Evolutionary conservation across 176 grass and related monocot species (phyloP).

Genomic region (Musa acuminata): DNA sequence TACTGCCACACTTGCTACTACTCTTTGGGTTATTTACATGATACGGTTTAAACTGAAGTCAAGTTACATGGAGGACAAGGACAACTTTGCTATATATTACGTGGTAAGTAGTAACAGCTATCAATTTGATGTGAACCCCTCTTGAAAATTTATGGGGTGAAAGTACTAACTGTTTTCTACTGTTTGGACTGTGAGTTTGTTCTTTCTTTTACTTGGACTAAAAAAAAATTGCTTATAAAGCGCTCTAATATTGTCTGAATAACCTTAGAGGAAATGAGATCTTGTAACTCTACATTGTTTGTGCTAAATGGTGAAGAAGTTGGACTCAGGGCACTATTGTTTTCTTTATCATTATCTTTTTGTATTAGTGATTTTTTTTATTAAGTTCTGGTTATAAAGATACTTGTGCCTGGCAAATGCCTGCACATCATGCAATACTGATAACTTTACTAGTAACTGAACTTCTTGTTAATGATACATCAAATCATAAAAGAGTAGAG

Average conservation of each 20-base stretch:
- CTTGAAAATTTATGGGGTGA: not conserved
- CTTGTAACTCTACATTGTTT: not conserved
- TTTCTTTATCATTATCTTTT: not conserved
- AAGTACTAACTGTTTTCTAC: too few relatives aligned
- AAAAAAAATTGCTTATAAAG: too few relatives aligned
- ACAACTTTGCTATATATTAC: constrained; percentile 20
- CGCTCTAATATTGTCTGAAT: not conserved
- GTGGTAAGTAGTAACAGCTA: constrained; percentile 1
- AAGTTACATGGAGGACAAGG: constrained; percentile 22
- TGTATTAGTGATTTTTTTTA: not conserved
- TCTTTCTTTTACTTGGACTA: not conserved
- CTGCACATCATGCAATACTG: not conserved
- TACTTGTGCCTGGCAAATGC: not conserved
- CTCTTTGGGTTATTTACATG: constrained; percentile 25
- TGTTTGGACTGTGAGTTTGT: not conserved
- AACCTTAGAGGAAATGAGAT: not conserved
- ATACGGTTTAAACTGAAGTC: constrained; percentile 14
- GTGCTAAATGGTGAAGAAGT: not conserved
- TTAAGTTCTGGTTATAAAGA: not conserved
- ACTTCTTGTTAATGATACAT: not conserved
- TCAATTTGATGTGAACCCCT: not conserved
- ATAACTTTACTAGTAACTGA: not conserved
- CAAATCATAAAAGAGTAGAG: not conserved
- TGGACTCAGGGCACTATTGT: not conserved
- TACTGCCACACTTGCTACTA: constrained; percentile 10